Percentiles rank a stretch among this genome's conserved stretches.
Conservation (phyloP, 1,284 basidiomycete genomes). For the Ceraceosorus bombacis region DNA sequence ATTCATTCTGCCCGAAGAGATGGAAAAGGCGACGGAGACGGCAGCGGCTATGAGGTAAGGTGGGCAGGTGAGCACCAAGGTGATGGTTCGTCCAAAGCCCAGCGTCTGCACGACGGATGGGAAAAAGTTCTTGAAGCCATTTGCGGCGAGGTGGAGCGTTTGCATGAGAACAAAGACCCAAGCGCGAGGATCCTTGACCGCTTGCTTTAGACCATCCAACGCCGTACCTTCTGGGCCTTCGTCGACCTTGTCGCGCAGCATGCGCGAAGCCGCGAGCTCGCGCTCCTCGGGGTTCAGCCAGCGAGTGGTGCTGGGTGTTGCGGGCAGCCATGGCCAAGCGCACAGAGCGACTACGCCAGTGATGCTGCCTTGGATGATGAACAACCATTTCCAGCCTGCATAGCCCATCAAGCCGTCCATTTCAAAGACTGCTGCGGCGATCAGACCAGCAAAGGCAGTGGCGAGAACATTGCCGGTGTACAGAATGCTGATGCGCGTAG, state of each 20-base stretch:
- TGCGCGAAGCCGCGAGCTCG: background rate
- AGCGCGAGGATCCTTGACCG: constrained; percentile 24
- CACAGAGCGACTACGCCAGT: constrained; percentile 20
- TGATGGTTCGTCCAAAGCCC: constrained; percentile 15
- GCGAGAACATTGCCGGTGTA: constrained; percentile 12
- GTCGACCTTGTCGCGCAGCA: constrained; percentile 3
- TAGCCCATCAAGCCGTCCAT: constrained; percentile 6
- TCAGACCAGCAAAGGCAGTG: constrained; percentile 13
- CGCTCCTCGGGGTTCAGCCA: constrained; percentile 7
- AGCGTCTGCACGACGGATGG: constrained; percentile 32
- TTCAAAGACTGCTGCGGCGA: constrained; percentile 11
- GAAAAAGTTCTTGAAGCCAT: constrained; percentile 38
- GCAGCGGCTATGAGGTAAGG: constrained; percentile 28
- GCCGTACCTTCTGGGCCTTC: constrained; percentile 38
- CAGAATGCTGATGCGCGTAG: constrained; percentile 9
- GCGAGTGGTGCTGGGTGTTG: constrained; percentile 11
- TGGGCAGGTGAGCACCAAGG: constrained; percentile 6
- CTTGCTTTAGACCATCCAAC: constrained; percentile 41
- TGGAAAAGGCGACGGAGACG: constrained; percentile 25
- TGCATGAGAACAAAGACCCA: constrained; percentile 19
- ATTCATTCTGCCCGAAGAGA: constrained; percentile 10
- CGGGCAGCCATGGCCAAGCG: constrained; percentile 25
- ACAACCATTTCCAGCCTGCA: constrained; percentile 36
- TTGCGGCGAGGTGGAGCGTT: constrained; percentile 20
- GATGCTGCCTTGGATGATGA: constrained; percentile 31